Percentiles rank a stretch among this genome's conserved stretches.
phyloP scores from a whole-genome alignment of 1,284 basidiomycete genomes.

The Sphagnurus paluster region DNA sequence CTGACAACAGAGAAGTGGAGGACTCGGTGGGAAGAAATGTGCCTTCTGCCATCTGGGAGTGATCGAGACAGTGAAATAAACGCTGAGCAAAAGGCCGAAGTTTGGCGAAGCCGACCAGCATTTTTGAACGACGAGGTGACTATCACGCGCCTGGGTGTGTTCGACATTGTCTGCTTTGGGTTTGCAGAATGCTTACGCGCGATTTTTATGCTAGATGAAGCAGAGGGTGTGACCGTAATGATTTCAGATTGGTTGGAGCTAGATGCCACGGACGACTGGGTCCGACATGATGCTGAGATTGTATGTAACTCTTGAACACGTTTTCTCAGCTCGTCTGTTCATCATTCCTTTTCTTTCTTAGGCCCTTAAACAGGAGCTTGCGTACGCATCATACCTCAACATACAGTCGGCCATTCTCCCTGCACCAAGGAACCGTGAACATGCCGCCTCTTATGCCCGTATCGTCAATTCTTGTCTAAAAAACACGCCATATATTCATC shows the following conservation, averaged over 20 bases:
- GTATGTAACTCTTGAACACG: constrained; percentile 46
- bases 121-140: constrained; percentile 89
- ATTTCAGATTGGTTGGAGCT: constrained; percentile 95
- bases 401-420: constrained; percentile 86
- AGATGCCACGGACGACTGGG: constrained; percentile 91
- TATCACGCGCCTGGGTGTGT: constrained; percentile 79
- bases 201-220: constrained; percentile 66
- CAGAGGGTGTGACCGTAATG: constrained; percentile 74
- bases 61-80: constrained; percentile 51
- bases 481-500: constrained; percentile 67
- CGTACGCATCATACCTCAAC: constrained; percentile 92
- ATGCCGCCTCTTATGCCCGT: constrained; percentile 91
- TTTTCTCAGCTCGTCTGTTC: neutral
- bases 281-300: constrained; percentile 94
- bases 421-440: constrained; percentile 82
- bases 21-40: constrained; percentile 87
- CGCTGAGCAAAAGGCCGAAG: constrained; percentile 78
- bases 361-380: constrained; percentile 93
- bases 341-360: constrained; percentile 33
- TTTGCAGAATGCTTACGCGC: neutral
- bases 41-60: constrained; percentile 59
- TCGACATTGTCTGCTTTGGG: neutral
- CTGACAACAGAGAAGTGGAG: constrained; percentile 88
- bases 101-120: constrained; percentile 82
- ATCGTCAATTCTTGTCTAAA: constrained; percentile 80